These are phyloP conservation scores for Penicillium antarcticum DNA, from an alignment of 495 filamentous ascomycete genomes.

Conservation along the genomic window DNA sequence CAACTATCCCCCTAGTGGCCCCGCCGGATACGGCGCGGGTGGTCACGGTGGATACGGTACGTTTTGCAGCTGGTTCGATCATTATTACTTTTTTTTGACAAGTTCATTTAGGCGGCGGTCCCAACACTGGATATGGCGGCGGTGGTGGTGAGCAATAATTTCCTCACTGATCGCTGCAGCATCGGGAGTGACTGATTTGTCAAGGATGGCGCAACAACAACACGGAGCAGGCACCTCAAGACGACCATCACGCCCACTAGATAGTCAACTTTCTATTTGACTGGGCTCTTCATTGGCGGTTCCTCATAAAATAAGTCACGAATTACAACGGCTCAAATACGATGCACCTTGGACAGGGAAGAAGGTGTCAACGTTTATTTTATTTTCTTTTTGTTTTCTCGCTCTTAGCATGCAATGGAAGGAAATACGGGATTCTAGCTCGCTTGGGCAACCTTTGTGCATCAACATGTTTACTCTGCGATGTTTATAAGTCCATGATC, in stretches of 20 bases:
- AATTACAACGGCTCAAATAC: slow-evolving; percentile 6
- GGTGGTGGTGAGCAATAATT: slow-evolving; percentile 30
- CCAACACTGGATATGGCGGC: slow-evolving; percentile 31
- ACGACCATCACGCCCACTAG: slow-evolving; percentile 17
- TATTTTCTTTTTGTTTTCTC: not conserved
- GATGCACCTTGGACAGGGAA: slow-evolving; percentile 11
- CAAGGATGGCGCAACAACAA: slow-evolving; percentile 34
- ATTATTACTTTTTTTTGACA: not conserved
- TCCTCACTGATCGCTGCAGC: not conserved
- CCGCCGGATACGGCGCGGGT: slow-evolving; percentile 3
- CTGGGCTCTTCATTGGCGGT: not conserved
- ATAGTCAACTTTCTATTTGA: not conserved
- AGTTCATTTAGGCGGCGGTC: slow-evolving; percentile 19
- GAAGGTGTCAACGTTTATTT: not conserved
- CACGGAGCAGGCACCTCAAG: slow-evolving; percentile 19
- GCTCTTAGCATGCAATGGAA: not conserved
- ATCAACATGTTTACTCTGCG: not conserved
- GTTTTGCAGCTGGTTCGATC: not conserved
- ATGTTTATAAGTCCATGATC: not conserved
- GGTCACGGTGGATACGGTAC: slow-evolving; percentile 26
- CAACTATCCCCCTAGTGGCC: slow-evolving; percentile 8
- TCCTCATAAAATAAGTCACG: slow-evolving; percentile 13
- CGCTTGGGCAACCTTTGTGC: not conserved
- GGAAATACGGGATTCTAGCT: not conserved
- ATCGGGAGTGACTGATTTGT: not conserved